A percentile compares a stretch with the other conserved stretches of the same genome.
phyloP scores from a whole-genome alignment of 179 eudicot genomes.

The Carnegiea gigantea region DNA sequence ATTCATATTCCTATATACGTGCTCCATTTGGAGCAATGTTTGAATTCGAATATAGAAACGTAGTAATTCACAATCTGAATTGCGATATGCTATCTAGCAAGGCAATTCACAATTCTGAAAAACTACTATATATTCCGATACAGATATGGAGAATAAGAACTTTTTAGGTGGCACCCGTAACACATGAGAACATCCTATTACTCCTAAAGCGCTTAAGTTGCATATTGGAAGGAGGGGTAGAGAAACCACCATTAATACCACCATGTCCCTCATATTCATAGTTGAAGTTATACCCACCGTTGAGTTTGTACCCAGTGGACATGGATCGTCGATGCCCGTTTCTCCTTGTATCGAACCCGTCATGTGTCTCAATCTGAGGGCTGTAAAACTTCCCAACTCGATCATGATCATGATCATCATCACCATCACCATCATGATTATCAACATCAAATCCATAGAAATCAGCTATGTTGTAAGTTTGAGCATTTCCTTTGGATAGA shows the following conservation, averaged over 20 bases:
- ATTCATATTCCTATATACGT: background rate
- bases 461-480: constrained; percentile 28
- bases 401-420: constrained; percentile 1
- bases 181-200: constrained; percentile 38
- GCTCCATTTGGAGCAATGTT: background rate
- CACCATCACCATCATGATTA: background rate
- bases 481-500: constrained; percentile 35
- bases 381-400: background rate
- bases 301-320: constrained; percentile 21
- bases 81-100: too few relatives aligned
- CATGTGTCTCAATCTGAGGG: constrained; percentile 4
- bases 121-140: too few relatives aligned
- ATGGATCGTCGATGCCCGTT: constrained; percentile 24
- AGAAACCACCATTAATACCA: background rate
- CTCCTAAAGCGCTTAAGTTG: constrained; percentile 31
- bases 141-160: background rate
- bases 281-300: constrained; percentile 22
- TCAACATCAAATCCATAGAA: constrained; percentile 26
- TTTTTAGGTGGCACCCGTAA: constrained; percentile 25
- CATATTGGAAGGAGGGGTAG: constrained; percentile 13
- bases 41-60: background rate
- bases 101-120: too few relatives aligned
- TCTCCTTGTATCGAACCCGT: constrained; percentile 14
- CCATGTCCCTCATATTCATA: constrained; percentile 2
- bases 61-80: too few relatives aligned